A percentile compares a stretch with the other conserved stretches of the same genome.
Evolutionary conservation across 495 filamentous ascomycete species (phyloP).

Genomic region (Sordaria brevicollis): DNA sequence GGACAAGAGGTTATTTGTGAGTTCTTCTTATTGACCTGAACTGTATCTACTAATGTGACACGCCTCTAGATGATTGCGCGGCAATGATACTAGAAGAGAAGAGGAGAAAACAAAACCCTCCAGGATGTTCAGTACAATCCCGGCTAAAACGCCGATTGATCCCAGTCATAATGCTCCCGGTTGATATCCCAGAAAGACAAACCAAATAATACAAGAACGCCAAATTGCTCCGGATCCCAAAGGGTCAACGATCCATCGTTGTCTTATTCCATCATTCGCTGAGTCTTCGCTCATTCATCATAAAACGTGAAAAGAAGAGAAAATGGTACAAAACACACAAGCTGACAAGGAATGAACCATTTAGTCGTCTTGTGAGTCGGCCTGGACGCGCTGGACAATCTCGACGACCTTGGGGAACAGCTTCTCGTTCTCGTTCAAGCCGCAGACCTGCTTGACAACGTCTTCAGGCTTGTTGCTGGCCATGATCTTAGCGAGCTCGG

Average conservation of each 20-base stretch:
- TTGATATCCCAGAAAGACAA: neutral
- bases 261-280: neutral
- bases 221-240: neutral
- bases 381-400: conserved; percentile 71
- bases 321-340: neutral
- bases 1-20: neutral
- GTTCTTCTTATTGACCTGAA: neutral
- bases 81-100: neutral
- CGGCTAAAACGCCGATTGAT: neutral
- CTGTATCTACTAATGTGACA: neutral
- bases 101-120: neutral
- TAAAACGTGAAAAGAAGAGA: neutral
- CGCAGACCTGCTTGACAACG: conserved; percentile 61
- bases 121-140: neutral
- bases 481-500: conserved; percentile 73
- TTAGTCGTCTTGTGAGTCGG: conserved; percentile 32
- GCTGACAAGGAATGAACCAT: neutral
- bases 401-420: conserved; percentile 61
- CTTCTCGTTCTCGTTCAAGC: conserved; percentile 59
- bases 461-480: conserved; percentile 55
- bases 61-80: neutral
- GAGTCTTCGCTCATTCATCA: neutral
- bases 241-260: neutral
- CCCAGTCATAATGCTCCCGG: neutral
- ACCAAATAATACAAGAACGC: neutral